Percentiles rank a stretch among this genome's conserved stretches.
phyloP scores from a whole-genome alignment of 1,284 basidiomycete genomes.

The Fomitiporia mediterranea region DNA sequence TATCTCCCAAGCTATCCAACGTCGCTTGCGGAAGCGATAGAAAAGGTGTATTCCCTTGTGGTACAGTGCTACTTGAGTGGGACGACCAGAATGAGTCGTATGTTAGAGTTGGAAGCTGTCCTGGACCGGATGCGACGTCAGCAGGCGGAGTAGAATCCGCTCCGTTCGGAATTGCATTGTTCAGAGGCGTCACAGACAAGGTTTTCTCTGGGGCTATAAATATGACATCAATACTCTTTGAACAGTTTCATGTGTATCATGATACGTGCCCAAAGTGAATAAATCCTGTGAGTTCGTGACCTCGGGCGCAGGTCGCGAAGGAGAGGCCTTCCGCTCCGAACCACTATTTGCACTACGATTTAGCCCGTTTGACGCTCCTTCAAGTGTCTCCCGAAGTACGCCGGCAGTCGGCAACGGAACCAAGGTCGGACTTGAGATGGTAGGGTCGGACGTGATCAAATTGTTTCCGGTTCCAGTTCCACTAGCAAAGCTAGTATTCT shows the following conservation, averaged over 20 bases:
- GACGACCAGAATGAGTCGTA: conserved; percentile 18
- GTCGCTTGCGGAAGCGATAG: no score
- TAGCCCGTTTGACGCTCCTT: not conserved
- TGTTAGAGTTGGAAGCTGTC: not conserved
- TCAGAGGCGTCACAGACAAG: not conserved
- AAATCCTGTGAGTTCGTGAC: not conserved
- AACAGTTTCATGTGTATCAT: no score
- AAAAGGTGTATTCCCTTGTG: not conserved
- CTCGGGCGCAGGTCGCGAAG: not conserved
- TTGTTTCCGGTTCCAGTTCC: not conserved
- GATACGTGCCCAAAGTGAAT: not conserved
- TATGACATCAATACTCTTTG: no score
- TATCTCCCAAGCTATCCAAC: not conserved
- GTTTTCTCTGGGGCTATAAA: not conserved
- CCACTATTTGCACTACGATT: not conserved
- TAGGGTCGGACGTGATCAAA: not conserved
- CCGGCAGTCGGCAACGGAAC: conserved; percentile 8
- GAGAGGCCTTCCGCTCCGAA: not conserved
- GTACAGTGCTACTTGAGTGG: not conserved
- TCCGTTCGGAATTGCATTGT: not conserved
- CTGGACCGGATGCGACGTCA: not conserved
- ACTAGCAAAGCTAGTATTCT: not conserved
- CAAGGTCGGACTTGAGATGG: conserved; percentile 9
- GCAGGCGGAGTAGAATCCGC: not conserved
- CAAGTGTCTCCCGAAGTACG: not conserved